These are phyloP conservation scores for Colletotrichum graminicola DNA, from an alignment of 2,329 filamentous ascomycete genomes.

Conservation along the genomic window DNA sequence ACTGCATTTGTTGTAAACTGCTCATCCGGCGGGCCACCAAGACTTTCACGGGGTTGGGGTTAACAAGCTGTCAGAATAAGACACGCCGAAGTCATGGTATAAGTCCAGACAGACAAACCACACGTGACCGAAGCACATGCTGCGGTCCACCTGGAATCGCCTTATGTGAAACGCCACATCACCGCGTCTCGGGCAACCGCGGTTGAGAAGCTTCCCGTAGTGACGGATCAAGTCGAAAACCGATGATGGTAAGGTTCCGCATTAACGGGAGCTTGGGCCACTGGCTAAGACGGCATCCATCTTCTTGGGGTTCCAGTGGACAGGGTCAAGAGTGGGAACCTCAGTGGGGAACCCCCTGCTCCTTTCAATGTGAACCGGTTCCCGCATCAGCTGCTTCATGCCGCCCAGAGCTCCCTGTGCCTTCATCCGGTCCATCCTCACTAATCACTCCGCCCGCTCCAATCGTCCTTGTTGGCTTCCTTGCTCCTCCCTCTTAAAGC, in stretches of 20 bases:
- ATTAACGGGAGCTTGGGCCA: slow-evolving; percentile 26
- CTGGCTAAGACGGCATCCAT: slow-evolving; percentile 21
- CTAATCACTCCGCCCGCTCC: slow-evolving; percentile 15
- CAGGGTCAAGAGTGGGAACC: neutral
- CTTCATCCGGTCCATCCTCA: slow-evolving; percentile 20
- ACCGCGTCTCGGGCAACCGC: neutral
- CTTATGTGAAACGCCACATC: neutral
- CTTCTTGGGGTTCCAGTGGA: neutral
- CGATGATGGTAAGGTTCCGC: neutral
- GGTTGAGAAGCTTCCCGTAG: neutral
- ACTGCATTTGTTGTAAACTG: neutral
- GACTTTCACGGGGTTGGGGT: neutral
- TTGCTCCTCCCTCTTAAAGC: neutral
- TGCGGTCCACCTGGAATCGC: neutral
- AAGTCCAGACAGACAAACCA: neutral
- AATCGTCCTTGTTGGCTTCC: slow-evolving; percentile 7
- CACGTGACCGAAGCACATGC: neutral
- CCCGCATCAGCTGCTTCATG: slow-evolving; percentile 27
- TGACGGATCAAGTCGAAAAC: neutral
- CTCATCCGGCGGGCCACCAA: neutral
- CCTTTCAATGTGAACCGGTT: slow-evolving; percentile 1
- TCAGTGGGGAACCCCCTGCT: slow-evolving; percentile 39
- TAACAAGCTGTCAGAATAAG: neutral
- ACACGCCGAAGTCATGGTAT: neutral
- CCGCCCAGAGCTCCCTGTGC: slow-evolving; percentile 34